Evolutionary conservation across 306 rosid species (phyloP).

Genomic region (Herpetospermum pedunculosum): DNA sequence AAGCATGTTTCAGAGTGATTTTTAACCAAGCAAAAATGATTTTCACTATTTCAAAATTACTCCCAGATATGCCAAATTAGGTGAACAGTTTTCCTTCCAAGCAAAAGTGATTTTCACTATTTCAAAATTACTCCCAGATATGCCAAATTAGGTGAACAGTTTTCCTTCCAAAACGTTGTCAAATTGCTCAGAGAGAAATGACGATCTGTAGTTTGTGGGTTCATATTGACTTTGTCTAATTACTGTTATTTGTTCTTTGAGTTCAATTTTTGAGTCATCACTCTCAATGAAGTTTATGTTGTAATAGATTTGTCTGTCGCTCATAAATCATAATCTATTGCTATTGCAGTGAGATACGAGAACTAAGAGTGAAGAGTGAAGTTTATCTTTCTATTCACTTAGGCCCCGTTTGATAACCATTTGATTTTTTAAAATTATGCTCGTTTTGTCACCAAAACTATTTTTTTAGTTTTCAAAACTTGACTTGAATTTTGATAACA

Average conservation of each 20-base stretch:
- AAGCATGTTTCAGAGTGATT: too few relatives aligned
- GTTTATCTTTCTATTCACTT: background rate
- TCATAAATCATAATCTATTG: background rate
- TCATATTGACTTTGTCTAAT: background rate
- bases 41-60: too few relatives aligned
- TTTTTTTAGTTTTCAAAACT: too few relatives aligned
- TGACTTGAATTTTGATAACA: too few relatives aligned
- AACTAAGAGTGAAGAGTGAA: background rate
- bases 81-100: too few relatives aligned
- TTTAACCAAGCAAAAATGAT: too few relatives aligned
- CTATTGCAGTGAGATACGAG: background rate
- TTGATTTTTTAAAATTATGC: too few relatives aligned
- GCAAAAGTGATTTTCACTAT: too few relatives aligned
- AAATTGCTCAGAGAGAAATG: background rate
- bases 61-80: too few relatives aligned
- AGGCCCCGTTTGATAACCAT: too few relatives aligned
- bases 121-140: too few relatives aligned
- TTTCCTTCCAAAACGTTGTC: background rate
- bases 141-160: background rate
- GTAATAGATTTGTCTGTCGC: background rate
- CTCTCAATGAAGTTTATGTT: background rate
- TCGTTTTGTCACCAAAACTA: too few relatives aligned
- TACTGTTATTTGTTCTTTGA: background rate
- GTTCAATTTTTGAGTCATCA: background rate
- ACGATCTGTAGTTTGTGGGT: background rate